Evolutionary conservation across 805 yeast species (phyloP), one percentile per base, ranked within the genome.

Genomic region (Pichia gijzeniarum): DNA sequence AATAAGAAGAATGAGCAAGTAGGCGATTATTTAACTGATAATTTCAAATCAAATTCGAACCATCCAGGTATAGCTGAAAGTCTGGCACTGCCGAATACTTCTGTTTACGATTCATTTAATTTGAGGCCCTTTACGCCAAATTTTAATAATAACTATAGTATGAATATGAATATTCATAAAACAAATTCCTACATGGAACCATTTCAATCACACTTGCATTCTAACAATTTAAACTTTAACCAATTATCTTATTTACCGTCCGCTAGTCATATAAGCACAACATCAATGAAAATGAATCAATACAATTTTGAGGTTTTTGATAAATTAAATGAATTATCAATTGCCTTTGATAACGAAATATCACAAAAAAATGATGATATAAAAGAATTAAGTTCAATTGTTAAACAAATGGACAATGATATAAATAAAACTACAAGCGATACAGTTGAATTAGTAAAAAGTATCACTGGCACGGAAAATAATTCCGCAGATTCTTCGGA

Each of bases 301-400:
- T 65, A 67, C 49, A 70, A 80, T 1, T 66, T 68, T 43, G 72
- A 77, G n/a, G 64, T 81, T 42, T 51, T 74, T 19, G 74, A 71
- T 17, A 67, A 74, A n/a, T 67, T 79, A 45, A 64, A 66, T 14
- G 71, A 67, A 17, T 64, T 76, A 36, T 65, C 78, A 4, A 61
- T 63, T 34, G 72, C 78, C 18, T 86, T 80, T 58, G 80, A 78
- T 41, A 60, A 60, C 9, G 82, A 79, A 49, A 59, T 85, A 40
- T 67, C 65, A 27, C 59, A 68, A 53, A 61, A 64, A 61, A 64
- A 68, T 55, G 61, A 65, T 51, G 62, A 67, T 55, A 48, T 63
- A 21, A 53, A 54, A 39, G 69, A 62, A 45, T 45, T 60, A 43
- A 54, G 44, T 34, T 45, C 48, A 20, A 61, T 60, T 43, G 53